Evolutionary conservation across 192 early-diverging fungal genomes (phyloP).

Genomic region (Coemansia sp.): DNA sequence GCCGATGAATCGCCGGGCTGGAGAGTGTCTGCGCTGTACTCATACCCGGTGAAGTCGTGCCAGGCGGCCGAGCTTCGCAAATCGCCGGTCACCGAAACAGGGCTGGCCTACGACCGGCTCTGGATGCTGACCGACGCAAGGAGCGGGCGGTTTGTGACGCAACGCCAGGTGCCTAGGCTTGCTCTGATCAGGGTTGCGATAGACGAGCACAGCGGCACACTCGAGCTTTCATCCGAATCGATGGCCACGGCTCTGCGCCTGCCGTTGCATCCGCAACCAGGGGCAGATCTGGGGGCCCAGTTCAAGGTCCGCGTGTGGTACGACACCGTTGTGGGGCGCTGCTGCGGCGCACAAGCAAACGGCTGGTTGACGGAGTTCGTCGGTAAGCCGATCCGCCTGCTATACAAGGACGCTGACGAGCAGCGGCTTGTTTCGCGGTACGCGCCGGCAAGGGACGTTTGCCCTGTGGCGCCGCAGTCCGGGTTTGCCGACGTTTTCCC

Average conservation of each 20-base stretch:
- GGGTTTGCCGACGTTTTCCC: conserved; percentile 81
- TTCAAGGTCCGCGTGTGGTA: conserved; percentile 42
- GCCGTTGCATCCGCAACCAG: conserved; percentile 28
- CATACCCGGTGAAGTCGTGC: conserved; percentile 53
- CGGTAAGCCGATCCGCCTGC: conserved; percentile 32
- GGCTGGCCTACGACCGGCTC: conserved; percentile 46
- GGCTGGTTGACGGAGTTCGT: conserved; percentile 33
- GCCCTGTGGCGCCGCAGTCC: conserved; percentile 55
- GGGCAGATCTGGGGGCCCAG: conserved; percentile 9
- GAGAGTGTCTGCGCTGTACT: conserved; percentile 34
- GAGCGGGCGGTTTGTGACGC: conserved; percentile 40
- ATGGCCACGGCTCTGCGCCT: conserved; percentile 26
- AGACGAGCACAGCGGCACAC: neutral
- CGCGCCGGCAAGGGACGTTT: conserved; percentile 15
- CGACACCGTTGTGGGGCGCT: conserved; percentile 35
- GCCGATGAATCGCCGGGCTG: conserved; percentile 8
- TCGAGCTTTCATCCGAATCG: conserved; percentile 21
- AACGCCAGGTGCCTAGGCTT: conserved; percentile 35
- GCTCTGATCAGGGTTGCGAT: conserved; percentile 30
- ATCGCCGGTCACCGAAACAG: conserved; percentile 24
- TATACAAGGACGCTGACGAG: conserved; percentile 31
- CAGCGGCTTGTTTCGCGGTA: conserved; percentile 43
- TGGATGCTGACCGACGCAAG: conserved; percentile 43
- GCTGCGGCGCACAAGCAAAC: conserved; percentile 26
- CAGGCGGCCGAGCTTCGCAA: conserved; percentile 9